Evolutionary conservation across 805 yeast genomes (phyloP).

Genomic region (Spencermartinsiella europaea): DNA sequence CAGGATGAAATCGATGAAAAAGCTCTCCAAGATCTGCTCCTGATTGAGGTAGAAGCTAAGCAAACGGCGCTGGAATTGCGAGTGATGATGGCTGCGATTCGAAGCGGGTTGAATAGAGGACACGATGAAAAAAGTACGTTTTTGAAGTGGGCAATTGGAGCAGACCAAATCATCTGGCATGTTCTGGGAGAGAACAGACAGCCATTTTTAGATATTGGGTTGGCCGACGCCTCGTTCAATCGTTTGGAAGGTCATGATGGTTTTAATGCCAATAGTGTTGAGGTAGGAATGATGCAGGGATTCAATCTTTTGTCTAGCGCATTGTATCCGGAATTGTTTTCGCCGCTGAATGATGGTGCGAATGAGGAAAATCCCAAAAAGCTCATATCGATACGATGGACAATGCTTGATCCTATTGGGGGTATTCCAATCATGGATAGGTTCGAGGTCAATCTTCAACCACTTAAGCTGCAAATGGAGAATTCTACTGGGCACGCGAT

Average conservation of each 20-base stretch:
- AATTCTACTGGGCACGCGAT: constrained; percentile 60
- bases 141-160: constrained; percentile 47
- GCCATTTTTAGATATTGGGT: constrained; percentile 66
- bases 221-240: constrained; percentile 56
- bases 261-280: constrained; percentile 56
- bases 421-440: constrained; percentile 78
- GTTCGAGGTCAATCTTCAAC: constrained; percentile 56
- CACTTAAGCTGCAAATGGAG: constrained; percentile 69
- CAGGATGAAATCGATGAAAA: constrained; percentile 41
- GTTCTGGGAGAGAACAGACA: constrained; percentile 53
- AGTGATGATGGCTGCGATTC: constrained; percentile 33
- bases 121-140: constrained; percentile 30
- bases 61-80: constrained; percentile 28
- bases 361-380: constrained; percentile 17
- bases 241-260: constrained; percentile 63
- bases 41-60: constrained; percentile 28
- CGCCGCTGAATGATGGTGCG: constrained; percentile 36
- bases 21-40: constrained; percentile 21
- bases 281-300: constrained; percentile 60
- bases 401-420: constrained; percentile 79
- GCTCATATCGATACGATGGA: constrained; percentile 57
- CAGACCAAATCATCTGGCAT: constrained; percentile 69
- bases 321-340: constrained; percentile 64
- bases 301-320: constrained; percentile 56
- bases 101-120: constrained; percentile 28